Conservation (phyloP, 352 stramenopile genomes). For the Globisporangium cederbergense region DNA sequence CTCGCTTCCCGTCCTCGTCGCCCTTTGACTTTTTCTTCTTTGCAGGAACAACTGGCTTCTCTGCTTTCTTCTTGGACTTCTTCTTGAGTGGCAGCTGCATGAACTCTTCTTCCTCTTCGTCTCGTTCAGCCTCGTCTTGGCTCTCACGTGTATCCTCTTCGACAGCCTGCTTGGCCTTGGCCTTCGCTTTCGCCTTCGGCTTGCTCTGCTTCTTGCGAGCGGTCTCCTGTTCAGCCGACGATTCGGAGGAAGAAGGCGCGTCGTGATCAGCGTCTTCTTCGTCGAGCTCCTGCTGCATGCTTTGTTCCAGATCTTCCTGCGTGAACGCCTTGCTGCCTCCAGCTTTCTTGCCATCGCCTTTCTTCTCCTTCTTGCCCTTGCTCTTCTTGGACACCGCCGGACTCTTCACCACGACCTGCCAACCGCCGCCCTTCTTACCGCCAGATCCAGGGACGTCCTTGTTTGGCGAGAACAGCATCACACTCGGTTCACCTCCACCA, state of each 20-base stretch:
- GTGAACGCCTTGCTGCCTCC: slow-evolving; percentile 21
- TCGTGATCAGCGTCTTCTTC: slow-evolving; percentile 23
- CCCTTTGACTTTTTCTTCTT: slow-evolving; percentile 10
- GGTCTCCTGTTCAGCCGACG: slow-evolving; percentile 19
- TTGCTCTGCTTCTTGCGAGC: slow-evolving; percentile 22
- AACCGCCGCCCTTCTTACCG: slow-evolving; percentile 20
- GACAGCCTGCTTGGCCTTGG: neutral
- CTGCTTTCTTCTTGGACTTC: slow-evolving; percentile 28
- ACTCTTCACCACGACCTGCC: slow-evolving; percentile 61
- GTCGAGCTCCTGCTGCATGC: slow-evolving; percentile 61
- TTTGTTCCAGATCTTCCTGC: slow-evolving; percentile 57
- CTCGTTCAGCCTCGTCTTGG: slow-evolving; percentile 14
- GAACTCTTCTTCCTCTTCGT: slow-evolving; percentile 23
- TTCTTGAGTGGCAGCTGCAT: slow-evolving; percentile 49
- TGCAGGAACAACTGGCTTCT: slow-evolving; percentile 9
- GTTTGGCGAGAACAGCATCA: slow-evolving; percentile 54
- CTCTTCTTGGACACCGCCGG: slow-evolving; percentile 34
- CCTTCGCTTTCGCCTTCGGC: slow-evolving; percentile 11
- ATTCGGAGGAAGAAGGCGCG: slow-evolving; percentile 10
- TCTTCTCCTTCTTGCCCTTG: slow-evolving; percentile 17
- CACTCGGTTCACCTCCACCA: neutral
- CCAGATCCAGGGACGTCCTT: slow-evolving; percentile 25
- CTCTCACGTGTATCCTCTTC: neutral
- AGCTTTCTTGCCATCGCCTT: neutral
- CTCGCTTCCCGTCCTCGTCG: slow-evolving; percentile 8